A percentile compares a stretch with the other conserved stretches of the same genome.
Evolutionary conservation across 202 grass and related monocot genomes (phyloP).

Genomic region (Eragrostis tef): DNA sequence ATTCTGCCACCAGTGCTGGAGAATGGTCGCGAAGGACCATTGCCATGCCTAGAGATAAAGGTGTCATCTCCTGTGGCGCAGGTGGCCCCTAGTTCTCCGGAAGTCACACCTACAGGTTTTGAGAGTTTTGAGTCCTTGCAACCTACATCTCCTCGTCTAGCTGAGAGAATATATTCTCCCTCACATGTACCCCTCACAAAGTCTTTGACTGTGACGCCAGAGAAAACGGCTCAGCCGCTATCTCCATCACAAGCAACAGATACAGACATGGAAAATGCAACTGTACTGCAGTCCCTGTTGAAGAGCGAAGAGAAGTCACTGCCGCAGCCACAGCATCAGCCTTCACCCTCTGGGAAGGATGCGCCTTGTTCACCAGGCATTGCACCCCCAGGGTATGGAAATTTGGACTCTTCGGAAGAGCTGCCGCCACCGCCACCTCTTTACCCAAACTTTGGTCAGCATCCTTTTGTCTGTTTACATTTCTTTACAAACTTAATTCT

Average conservation of each 20-base stretch:
- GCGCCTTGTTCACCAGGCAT: conserved; percentile 30
- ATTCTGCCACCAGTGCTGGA: conserved; percentile 39
- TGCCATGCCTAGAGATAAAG: conserved; percentile 37
- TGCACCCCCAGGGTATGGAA: conserved; percentile 33
- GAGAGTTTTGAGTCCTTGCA: conserved; percentile 20
- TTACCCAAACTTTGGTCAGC: conserved; percentile 46
- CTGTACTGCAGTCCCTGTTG: neutral
- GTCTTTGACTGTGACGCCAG: conserved; percentile 18
- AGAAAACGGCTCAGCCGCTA: conserved; percentile 16
- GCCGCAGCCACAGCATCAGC: conserved; percentile 38
- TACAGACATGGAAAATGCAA: conserved; percentile 42
- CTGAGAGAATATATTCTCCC: conserved; percentile 26
- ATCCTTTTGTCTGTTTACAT: conserved; percentile 18
- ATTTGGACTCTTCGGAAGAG: conserved; percentile 22
- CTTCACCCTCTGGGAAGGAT: conserved; percentile 18
- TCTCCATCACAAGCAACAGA: conserved; percentile 35
- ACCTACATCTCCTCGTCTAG: neutral
- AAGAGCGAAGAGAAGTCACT: conserved; percentile 34
- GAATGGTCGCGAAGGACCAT: conserved; percentile 31
- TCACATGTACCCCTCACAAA: conserved; percentile 19
- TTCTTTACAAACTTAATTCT: conserved; percentile 19
- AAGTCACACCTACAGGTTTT: neutral
- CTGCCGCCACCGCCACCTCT: conserved; percentile 43
- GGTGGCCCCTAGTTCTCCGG: neutral
- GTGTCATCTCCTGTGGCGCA: conserved; percentile 9